Conservation (phyloP, 305 asterid genomes). For the Andrographis paniculata region DNA sequence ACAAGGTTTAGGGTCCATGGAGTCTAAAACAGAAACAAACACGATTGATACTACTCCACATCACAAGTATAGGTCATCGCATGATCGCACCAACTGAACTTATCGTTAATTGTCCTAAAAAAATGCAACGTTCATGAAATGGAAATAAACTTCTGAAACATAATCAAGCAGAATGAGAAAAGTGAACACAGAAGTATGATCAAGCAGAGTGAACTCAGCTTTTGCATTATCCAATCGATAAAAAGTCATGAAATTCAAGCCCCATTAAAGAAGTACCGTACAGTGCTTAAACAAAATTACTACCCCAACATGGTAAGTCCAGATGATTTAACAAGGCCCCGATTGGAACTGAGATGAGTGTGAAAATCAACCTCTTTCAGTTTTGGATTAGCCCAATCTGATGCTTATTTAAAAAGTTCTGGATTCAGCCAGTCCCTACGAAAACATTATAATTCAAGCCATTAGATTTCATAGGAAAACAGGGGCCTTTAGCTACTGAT, state of each 20-base stretch:
- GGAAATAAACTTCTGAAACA: too few species aligned
- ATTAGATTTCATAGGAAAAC: conserved; percentile 1
- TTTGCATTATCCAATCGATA: not conserved
- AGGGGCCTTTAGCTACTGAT: conserved; percentile 1
- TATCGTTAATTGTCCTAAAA: too few species aligned
- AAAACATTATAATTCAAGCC: conserved; percentile 4
- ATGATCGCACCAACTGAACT: too few species aligned
- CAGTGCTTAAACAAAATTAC: not conserved
- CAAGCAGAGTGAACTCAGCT: too few species aligned
- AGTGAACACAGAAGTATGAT: too few species aligned
- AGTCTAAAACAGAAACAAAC: too few species aligned
- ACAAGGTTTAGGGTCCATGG: too few species aligned
- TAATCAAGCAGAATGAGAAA: too few species aligned
- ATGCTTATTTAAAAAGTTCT: conserved; percentile 22
- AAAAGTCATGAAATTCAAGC: not conserved
- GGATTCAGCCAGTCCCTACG: conserved; percentile 34
- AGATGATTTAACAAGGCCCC: conserved; percentile 15
- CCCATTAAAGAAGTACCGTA: conserved; percentile 2
- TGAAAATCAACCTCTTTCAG: conserved; percentile 9
- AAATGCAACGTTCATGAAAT: too few species aligned
- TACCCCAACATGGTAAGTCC: not conserved
- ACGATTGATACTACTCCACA: too few species aligned
- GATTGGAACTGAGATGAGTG: conserved; percentile 5
- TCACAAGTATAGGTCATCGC: too few species aligned
- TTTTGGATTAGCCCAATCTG: conserved; percentile 5